phyloP scores from a whole-genome alignment of 345 rosid genomes.

The Ceriops zippeliana region DNA sequence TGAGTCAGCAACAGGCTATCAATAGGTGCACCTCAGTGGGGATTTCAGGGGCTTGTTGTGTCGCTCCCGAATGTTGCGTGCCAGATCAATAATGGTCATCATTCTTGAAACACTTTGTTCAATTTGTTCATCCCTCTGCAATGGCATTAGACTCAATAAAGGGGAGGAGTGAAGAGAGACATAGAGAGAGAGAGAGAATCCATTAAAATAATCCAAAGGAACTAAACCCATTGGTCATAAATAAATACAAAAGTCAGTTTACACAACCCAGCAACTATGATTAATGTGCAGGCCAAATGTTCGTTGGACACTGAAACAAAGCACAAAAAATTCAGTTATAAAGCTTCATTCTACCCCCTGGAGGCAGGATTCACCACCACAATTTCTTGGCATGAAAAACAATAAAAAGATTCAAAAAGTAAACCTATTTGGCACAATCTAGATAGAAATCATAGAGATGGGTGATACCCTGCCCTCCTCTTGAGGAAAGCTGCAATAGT shows the following conservation, averaged over 20 bases:
- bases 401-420: not conserved
- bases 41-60: constrained; percentile 89
- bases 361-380: too few species aligned
- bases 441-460: not conserved
- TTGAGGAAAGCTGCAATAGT: constrained; percentile 76
- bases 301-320: too few species aligned
- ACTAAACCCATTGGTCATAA: too few species aligned
- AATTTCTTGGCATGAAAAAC: too few species aligned
- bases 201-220: too few species aligned
- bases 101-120: constrained; percentile 91
- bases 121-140: constrained; percentile 76
- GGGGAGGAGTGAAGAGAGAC: not conserved
- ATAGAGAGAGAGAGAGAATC: not conserved
- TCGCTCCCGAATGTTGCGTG: constrained; percentile 93
- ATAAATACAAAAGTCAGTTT: too few species aligned
- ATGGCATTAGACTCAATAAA: constrained; percentile 12
- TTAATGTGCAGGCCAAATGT: too few species aligned
- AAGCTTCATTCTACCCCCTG: too few species aligned
- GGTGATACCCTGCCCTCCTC: constrained; percentile 72
- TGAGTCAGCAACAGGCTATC: constrained; percentile 7
- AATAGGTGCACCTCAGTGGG: constrained; percentile 64
- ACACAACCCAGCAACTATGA: too few species aligned
- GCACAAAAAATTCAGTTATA: too few species aligned
- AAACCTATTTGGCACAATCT: not conserved
- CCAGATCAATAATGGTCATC: constrained; percentile 94